Evolutionary conservation across 2,329 filamentous ascomycete species (phyloP).

Genomic region (Aspergillus jensenii): DNA sequence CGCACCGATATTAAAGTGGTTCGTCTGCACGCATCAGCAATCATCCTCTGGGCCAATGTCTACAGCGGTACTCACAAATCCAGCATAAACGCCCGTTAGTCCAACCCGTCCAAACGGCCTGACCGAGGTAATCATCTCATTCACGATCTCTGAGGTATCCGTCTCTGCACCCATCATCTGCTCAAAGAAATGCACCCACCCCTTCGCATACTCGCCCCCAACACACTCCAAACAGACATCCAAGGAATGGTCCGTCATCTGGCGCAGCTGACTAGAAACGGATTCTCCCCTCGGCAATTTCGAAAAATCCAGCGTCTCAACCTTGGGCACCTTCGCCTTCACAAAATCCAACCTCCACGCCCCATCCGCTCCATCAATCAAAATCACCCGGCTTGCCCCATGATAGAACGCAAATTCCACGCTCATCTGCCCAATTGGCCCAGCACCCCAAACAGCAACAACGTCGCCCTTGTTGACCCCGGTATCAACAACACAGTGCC

Average conservation of each 20-base stretch:
- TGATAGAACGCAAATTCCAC: constrained; percentile 68
- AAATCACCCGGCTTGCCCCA: constrained; percentile 72
- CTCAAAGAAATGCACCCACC: constrained; percentile 6
- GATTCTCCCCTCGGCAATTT: constrained; percentile 62
- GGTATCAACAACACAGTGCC: constrained; percentile 80
- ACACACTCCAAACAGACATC: constrained; percentile 52
- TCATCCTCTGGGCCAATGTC: background rate
- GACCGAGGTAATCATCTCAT: constrained; percentile 8
- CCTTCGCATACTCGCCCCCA: constrained; percentile 5
- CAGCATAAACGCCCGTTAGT: constrained; percentile 59
- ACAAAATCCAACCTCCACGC: constrained; percentile 67
- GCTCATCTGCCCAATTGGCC: constrained; percentile 79
- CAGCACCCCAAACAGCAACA: constrained; percentile 84
- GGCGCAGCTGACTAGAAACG: constrained; percentile 71
- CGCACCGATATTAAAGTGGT: constrained; percentile 80
- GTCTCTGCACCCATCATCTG: constrained; percentile 7
- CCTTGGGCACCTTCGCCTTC: constrained; percentile 61
- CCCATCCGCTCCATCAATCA: constrained; percentile 70
- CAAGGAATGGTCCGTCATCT: constrained; percentile 70
- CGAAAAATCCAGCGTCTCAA: constrained; percentile 69
- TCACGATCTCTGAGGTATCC: constrained; percentile 5
- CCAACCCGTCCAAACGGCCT: constrained; percentile 7
- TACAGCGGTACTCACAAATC: constrained; percentile 49
- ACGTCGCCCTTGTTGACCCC: constrained; percentile 73
- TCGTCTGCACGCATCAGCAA: constrained; percentile 53